Evolutionary conservation across 2,329 filamentous ascomycete genomes (phyloP), one percentile per base, ranked within the genome.

Genomic region (Calycina herbarum): DNA sequence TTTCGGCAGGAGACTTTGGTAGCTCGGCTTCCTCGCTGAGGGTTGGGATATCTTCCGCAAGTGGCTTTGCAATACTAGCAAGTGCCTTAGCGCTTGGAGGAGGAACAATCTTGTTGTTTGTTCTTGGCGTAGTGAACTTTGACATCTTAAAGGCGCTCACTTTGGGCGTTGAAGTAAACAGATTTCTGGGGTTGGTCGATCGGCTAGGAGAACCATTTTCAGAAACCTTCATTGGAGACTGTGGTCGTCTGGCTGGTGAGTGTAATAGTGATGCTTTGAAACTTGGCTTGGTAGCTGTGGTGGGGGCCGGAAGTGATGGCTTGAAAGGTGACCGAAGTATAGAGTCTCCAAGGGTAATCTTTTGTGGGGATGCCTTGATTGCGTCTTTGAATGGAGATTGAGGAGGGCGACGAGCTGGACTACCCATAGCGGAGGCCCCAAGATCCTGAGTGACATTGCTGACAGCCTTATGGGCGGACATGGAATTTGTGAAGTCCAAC

Each of bases 331-430:
- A 74, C 42, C 70, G 66, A n/a, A 73, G 64, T 61, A 73, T 63
- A 45, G 70, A 70, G 20, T 70, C 70, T 24, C 72, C 71, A 17
- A 75, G 61, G 8, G 66, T 62, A 11, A 79, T 73, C 42, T 80
- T 79, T 72, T 85, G 86, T 0, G 86, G 83, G 0, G 86, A 85
- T 1, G 83, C 85, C 67, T 81, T 85, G 73, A 88, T 77, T 0
- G 81, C 76, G 29, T 86, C 85, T 71, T 84, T 87, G 69, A 78
- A 80, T 0, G 86, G 82, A 1, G 85, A 84, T 5, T 80, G 71
- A 1, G 83, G 81, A 8, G 80, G 79, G 33, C 85, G 80, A 64
- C 84, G 82, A n/a, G 85, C 83, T 2, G 87, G 86, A 57, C 85
- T 88, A 24, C 76, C 78, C 56, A 88, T 75, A 13, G 80, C 76